Base-by-base conservation (phyloP, 345 rosid species). In the Eucalyptus pumila region DNA sequence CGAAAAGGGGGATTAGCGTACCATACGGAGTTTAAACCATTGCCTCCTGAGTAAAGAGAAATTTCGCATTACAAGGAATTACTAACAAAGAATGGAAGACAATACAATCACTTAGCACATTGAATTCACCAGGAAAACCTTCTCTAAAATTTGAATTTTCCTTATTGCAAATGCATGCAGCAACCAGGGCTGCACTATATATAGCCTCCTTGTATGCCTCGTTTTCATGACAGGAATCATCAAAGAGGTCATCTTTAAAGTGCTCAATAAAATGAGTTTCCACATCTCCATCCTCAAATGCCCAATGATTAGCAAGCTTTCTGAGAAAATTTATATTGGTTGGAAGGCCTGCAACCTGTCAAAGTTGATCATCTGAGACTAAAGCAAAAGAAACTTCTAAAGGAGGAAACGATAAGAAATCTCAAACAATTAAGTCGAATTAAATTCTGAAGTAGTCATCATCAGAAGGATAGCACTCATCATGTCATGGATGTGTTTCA, bases 231-330 rank as follows among this genome's bases (percentile, higher is more conserved):
- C 91, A 91, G 91, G 93, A 94, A 88, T 95, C 96, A 92, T 92
- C 88, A 91, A 97, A 96, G 86, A 96, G 94, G 87, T 95, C 99
- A 87, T 91, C 95, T 87, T 92, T 94, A 88, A 95, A 94, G 90
- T 95, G 94, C 91, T 96, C 98, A 51, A 97, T 96, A 90, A 97
- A 96, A 94, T 97, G 99, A 17, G 99, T 97, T 94, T 97, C 99
- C 90, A 97, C 97, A 80, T 94, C 90, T 69, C 97, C 99, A 91
- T 90, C 94, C 92, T 92, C 94, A 92, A 97, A 97, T 89, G 94
- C 96, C 91, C 87, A 91, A 87, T 97, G 97, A 90, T 92, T 92
- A 80, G 98, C 96, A 91, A 97, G 98, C 86, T 93, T 95, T 87
- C 92, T 95, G 85, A 97, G 94, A 90, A 97, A 97, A 91, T 90